These are phyloP conservation scores for Orbilia quercus DNA, from an alignment of 2,329 filamentous ascomycete genomes.

Conservation along the genomic window DNA sequence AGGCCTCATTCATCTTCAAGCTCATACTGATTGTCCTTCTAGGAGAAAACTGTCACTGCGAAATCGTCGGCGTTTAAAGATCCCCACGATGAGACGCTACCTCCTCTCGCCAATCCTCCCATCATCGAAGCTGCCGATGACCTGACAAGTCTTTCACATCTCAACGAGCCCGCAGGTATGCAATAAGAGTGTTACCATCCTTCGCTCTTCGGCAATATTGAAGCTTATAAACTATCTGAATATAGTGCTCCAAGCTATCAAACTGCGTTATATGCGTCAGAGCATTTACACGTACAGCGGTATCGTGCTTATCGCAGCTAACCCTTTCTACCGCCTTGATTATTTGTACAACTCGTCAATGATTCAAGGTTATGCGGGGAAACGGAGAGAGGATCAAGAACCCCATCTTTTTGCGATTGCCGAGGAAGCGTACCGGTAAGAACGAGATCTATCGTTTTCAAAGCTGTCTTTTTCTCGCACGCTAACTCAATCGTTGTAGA, in stretches of 20 bases:
- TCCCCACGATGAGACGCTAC: conserved; percentile 80
- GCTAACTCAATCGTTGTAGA: conserved; percentile 64
- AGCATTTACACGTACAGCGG: conserved; percentile 99
- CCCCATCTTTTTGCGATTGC: conserved; percentile 98
- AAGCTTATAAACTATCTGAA: conserved; percentile 58
- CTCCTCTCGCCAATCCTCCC: conserved; percentile 95
- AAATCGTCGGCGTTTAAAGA: conserved; percentile 79
- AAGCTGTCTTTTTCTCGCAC: background rate
- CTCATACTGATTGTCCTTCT: conserved; percentile 52
- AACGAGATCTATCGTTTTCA: conserved; percentile 54
- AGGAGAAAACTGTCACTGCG: conserved; percentile 84
- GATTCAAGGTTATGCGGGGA: conserved; percentile 99
- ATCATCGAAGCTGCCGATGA: conserved; percentile 99
- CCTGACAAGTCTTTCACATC: conserved; percentile 93
- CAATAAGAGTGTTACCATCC: background rate
- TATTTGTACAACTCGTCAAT: conserved; percentile 98
- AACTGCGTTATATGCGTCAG: conserved; percentile 95
- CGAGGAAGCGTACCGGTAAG: conserved; percentile 96
- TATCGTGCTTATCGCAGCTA: conserved; percentile 97
- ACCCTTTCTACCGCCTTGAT: conserved; percentile 96
- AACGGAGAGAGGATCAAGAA: conserved; percentile 93
- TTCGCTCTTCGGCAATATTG: background rate
- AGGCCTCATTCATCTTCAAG: conserved; percentile 5
- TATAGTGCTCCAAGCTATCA: conserved; percentile 93
- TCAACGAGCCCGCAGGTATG: conserved; percentile 96